phyloP scores from a whole-genome alignment of 805 yeast genomes.

The Candida orba region DNA sequence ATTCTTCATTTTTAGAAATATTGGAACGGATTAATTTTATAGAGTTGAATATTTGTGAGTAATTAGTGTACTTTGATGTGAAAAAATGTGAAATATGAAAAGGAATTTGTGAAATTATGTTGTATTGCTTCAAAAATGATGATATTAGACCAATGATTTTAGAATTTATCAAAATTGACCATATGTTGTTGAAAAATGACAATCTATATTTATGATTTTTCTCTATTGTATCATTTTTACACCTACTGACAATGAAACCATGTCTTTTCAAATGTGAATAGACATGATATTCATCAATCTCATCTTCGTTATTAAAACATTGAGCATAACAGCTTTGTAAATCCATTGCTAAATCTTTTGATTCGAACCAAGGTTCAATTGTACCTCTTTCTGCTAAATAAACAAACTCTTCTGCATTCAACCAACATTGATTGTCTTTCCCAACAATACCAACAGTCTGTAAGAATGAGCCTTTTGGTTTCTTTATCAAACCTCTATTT shows the following conservation, averaged over 20 bases:
- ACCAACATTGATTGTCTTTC: constrained; percentile 39
- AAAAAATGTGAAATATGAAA: constrained; percentile 13
- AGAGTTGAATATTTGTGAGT: constrained; percentile 25
- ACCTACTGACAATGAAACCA: constrained; percentile 59
- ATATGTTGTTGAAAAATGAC: background rate
- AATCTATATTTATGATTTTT: background rate
- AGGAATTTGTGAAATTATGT: constrained; percentile 7
- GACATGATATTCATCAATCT: constrained; percentile 52
- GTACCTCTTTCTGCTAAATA: constrained; percentile 81
- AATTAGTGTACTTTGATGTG: constrained; percentile 18
- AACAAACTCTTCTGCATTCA: constrained; percentile 61
- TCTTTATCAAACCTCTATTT: constrained; percentile 31
- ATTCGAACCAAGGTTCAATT: constrained; percentile 32
- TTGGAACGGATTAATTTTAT: constrained; percentile 23
- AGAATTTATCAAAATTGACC: background rate
- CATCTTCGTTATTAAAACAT: constrained; percentile 34
- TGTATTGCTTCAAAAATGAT: background rate
- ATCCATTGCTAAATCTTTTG: constrained; percentile 37
- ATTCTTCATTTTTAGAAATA: background rate
- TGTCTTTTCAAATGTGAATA: constrained; percentile 69
- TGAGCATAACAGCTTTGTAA: constrained; percentile 58
- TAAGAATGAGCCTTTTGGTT: constrained; percentile 68
- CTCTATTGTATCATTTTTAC: constrained; percentile 6
- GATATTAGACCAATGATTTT: background rate
- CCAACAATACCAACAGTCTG: constrained; percentile 63